Conservation (phyloP, 1,284 basidiomycete genomes). For the Ustilago cynodontis region DNA sequence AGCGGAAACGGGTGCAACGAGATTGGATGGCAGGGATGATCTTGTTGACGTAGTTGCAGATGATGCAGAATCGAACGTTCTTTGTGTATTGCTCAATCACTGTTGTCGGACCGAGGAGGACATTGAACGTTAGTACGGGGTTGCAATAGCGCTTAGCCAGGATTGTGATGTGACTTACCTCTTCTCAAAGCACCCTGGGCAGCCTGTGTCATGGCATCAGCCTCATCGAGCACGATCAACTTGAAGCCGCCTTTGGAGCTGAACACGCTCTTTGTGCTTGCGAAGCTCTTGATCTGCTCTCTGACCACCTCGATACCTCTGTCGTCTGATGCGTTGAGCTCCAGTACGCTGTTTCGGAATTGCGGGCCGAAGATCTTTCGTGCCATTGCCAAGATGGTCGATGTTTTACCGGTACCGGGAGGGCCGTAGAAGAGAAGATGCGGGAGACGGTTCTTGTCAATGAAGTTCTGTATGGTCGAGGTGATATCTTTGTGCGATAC, state of each 20-base stretch:
- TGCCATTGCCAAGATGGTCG: slow-evolving; percentile 96
- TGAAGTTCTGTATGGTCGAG: slow-evolving; percentile 77
- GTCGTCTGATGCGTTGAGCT: slow-evolving; percentile 98
- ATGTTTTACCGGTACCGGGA: slow-evolving; percentile 96
- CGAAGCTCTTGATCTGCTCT: slow-evolving; percentile 98
- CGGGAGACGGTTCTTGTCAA: slow-evolving; percentile 91
- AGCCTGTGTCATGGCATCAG: slow-evolving; percentile 99
- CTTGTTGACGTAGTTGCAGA: slow-evolving; percentile 99
- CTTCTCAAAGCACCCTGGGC: slow-evolving; percentile 85
- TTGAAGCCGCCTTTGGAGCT: slow-evolving; percentile 77
- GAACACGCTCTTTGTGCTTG: slow-evolving; percentile 89
- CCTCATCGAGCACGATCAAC: slow-evolving; percentile 97
- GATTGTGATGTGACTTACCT: slow-evolving; percentile 68
- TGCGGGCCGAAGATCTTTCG: slow-evolving; percentile 88
- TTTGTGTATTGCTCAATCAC: slow-evolving; percentile 98
- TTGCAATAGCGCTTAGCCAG: neutral
- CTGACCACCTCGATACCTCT: slow-evolving; percentile 97
- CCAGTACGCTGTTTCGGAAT: slow-evolving; percentile 88
- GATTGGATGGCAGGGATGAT: slow-evolving; percentile 98
- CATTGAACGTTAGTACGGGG: neutral
- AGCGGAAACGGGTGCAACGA: slow-evolving; percentile 93
- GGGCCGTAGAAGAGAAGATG: slow-evolving; percentile 98
- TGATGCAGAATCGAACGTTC: slow-evolving; percentile 99
- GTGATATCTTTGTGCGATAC: slow-evolving; percentile 69
- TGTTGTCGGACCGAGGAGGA: neutral